Evolutionary conservation across 345 rosid species (phyloP).

Genomic region (Turritis glabra): DNA sequence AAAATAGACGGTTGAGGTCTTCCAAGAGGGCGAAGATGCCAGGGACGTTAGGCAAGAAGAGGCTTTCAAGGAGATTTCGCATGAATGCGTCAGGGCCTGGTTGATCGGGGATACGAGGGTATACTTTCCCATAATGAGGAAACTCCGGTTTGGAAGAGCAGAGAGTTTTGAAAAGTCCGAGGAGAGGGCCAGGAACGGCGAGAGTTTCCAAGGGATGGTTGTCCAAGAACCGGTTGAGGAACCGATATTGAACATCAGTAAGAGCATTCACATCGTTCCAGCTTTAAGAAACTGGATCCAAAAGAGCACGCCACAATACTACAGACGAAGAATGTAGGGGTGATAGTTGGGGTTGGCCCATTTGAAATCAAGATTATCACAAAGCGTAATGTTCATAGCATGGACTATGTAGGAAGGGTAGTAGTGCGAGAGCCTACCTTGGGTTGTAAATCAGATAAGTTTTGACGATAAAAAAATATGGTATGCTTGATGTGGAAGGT

Average conservation of each 20-base stretch:
- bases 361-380: not conserved
- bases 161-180: not conserved
- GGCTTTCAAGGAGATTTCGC: not conserved
- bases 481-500: not conserved
- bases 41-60: not conserved
- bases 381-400: not conserved
- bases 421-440: not conserved
- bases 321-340: not conserved
- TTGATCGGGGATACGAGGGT: not conserved
- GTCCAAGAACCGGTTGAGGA: not conserved
- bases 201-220: conserved; percentile 1
- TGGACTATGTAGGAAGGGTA: not conserved
- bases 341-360: not conserved
- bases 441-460: not conserved
- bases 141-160: conserved; percentile 2
- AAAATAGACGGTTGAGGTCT: not conserved
- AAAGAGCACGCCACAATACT: not conserved
- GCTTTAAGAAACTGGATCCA: not conserved
- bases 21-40: not conserved
- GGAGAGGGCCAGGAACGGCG: not conserved
- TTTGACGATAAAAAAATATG: not conserved
- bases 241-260: not conserved
- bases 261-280: conserved; percentile 1
- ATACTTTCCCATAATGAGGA: not conserved
- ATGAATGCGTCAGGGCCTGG: not conserved